Evolutionary conservation across 2,329 filamentous ascomycete species (phyloP).

Genomic region (Fusarium veterinarium): DNA sequence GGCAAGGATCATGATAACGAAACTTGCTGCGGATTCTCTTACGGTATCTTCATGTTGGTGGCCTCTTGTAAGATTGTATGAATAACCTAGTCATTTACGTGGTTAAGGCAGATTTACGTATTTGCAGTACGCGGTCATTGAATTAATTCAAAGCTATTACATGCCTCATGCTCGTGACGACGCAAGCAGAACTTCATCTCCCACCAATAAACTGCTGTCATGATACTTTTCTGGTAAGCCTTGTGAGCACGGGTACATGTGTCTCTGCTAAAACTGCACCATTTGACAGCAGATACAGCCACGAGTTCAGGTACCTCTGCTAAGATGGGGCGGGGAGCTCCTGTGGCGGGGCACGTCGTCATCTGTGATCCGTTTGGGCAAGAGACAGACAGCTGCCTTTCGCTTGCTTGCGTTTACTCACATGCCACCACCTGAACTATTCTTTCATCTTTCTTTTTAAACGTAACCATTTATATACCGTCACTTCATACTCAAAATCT

Average conservation of each 20-base stretch:
- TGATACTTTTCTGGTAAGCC: constrained; percentile 21
- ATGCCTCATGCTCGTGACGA: constrained; percentile 29
- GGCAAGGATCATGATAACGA: not conserved
- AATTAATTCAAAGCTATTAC: constrained; percentile 5
- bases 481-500: constrained; percentile 2
- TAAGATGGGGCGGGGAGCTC: constrained; percentile 21
- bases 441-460: not conserved
- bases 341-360: constrained; percentile 44
- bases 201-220: constrained; percentile 15
- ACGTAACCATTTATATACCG: constrained; percentile 8
- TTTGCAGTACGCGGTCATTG: constrained; percentile 25
- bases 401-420: constrained; percentile 25
- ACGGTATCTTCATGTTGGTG: not conserved
- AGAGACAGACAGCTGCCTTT: constrained; percentile 28
- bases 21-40: not conserved
- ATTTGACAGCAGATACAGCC: not conserved
- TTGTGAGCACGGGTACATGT: constrained; percentile 11
- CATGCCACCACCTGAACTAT: constrained; percentile 25
- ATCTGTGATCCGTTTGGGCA: constrained; percentile 39
- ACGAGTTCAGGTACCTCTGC: constrained; percentile 21
- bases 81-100: constrained; percentile 4
- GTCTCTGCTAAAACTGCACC: not conserved
- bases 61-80: not conserved
- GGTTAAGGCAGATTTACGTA: constrained; percentile 25
- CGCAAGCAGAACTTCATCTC: constrained; percentile 7